A percentile compares a stretch with the other conserved stretches of the same genome.
Evolutionary conservation across 352 stramenopile genomes (phyloP).

Genomic region (Globisporangium spinosum): DNA sequence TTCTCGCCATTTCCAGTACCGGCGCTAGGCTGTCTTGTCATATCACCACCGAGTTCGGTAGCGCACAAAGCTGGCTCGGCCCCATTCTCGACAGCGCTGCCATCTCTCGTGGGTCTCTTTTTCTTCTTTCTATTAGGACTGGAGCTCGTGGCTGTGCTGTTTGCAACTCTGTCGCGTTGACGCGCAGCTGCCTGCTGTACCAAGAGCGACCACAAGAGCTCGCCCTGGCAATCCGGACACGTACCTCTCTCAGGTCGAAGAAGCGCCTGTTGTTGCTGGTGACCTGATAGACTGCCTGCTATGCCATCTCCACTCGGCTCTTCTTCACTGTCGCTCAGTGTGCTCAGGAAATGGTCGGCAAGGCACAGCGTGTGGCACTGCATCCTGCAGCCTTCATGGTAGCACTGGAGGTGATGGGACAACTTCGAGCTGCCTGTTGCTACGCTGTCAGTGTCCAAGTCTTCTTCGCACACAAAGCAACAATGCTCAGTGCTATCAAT

Average conservation of each 20-base stretch:
- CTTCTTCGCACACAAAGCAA: constrained; percentile 50
- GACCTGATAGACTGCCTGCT: background rate
- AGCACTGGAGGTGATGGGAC: constrained; percentile 24
- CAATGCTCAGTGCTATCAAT: background rate
- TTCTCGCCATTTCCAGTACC: background rate
- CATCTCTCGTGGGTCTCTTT: background rate
- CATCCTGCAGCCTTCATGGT: constrained; percentile 39
- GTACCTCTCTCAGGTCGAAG: constrained; percentile 23
- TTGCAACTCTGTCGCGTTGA: background rate
- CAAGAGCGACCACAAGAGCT: constrained; percentile 43
- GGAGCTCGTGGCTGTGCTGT: no score
- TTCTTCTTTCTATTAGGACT: background rate
- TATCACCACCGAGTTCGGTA: background rate
- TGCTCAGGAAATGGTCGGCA: constrained; percentile 41
- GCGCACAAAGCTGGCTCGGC: background rate
- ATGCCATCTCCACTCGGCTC: background rate
- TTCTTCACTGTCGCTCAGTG: constrained; percentile 13
- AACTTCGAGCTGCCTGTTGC: constrained; percentile 12
- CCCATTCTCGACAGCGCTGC: background rate
- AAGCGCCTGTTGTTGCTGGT: constrained; percentile 1
- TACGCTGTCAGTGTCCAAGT: constrained; percentile 6
- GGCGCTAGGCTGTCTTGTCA: background rate
- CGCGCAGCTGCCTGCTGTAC: constrained; percentile 16
- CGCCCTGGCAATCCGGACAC: constrained; percentile 41
- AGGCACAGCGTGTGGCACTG: constrained; percentile 46